Conservation (phyloP, 2,329 filamentous ascomycete genomes). For the Fusarium globosum region DNA sequence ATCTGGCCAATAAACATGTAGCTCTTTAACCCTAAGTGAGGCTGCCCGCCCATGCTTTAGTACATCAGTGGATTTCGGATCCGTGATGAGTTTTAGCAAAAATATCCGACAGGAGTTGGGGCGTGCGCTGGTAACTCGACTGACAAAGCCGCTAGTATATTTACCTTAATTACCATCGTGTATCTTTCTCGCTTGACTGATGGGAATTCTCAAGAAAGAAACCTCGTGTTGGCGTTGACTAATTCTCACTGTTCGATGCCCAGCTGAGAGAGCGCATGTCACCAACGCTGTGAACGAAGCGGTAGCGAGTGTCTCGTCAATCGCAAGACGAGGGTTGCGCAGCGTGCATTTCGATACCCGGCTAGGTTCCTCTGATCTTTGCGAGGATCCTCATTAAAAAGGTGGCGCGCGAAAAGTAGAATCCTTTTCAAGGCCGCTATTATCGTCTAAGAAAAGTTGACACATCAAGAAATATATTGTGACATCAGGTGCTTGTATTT, state of each 20-base stretch:
- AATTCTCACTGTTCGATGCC: not conserved
- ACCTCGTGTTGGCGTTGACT: no score
- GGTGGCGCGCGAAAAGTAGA: not conserved
- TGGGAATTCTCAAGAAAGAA: not conserved
- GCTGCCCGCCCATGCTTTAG: not conserved
- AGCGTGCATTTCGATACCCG: not conserved
- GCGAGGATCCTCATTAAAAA: no score
- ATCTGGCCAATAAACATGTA: not conserved
- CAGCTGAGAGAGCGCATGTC: not conserved
- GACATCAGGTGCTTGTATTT: no score
- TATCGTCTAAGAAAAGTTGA: no score
- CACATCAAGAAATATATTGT: not conserved
- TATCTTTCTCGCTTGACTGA: not conserved
- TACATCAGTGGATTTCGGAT: no score
- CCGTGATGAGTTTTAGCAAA: not conserved
- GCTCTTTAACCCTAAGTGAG: no score
- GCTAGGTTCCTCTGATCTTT: not conserved
- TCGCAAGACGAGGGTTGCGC: not conserved
- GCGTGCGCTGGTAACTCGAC: not conserved
- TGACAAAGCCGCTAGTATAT: not conserved
- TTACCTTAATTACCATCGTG: no score
- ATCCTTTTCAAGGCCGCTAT: not conserved
- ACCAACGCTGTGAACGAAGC: no score
- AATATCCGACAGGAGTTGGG: not conserved
- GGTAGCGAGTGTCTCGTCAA: not conserved